Conservation (phyloP, 352 stramenopile genomes). For the Globisporangium megalacanthum region DNA sequence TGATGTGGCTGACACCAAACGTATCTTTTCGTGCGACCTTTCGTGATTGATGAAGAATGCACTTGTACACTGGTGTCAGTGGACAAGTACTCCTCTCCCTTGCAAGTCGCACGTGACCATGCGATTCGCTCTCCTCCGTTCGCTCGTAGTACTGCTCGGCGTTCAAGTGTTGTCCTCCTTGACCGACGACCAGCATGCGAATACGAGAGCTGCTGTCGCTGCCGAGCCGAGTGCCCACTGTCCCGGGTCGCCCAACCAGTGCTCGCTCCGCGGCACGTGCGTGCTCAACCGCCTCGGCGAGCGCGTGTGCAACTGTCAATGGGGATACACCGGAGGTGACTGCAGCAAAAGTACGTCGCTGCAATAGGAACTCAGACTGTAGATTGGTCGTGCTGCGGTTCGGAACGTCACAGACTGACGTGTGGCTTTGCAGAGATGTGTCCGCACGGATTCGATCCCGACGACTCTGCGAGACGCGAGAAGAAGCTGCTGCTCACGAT, state of each 20-base stretch:
- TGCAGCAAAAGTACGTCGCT: conserved; percentile 47
- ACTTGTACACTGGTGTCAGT: no score
- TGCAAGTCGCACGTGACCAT: background rate
- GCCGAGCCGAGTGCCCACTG: conserved; percentile 23
- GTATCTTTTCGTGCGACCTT: background rate
- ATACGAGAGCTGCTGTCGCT: background rate
- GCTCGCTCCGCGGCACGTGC: conserved; percentile 61
- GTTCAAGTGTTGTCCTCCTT: background rate
- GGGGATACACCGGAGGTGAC: conserved; percentile 55
- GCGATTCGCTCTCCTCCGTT: background rate
- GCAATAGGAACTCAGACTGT: no score
- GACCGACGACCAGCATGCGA: background rate
- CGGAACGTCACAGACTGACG: background rate
- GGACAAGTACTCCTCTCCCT: no score
- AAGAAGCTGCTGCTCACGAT: conserved; percentile 53
- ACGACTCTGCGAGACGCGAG: conserved; percentile 25
- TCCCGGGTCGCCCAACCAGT: conserved; percentile 55
- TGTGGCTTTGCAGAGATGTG: conserved; percentile 47
- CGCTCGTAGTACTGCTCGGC: background rate
- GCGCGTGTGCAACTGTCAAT: conserved; percentile 76
- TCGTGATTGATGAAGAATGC: background rate
- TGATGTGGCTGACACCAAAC: background rate
- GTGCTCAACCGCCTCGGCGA: conserved; percentile 57
- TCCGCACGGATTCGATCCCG: conserved; percentile 55
- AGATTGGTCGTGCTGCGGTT: background rate